Percentiles rank a stretch among this genome's conserved stretches.
These are phyloP conservation scores for Edaphochlamys debaryana DNA, from an alignment of 139 green algal species.

Conservation along the genomic window DNA sequence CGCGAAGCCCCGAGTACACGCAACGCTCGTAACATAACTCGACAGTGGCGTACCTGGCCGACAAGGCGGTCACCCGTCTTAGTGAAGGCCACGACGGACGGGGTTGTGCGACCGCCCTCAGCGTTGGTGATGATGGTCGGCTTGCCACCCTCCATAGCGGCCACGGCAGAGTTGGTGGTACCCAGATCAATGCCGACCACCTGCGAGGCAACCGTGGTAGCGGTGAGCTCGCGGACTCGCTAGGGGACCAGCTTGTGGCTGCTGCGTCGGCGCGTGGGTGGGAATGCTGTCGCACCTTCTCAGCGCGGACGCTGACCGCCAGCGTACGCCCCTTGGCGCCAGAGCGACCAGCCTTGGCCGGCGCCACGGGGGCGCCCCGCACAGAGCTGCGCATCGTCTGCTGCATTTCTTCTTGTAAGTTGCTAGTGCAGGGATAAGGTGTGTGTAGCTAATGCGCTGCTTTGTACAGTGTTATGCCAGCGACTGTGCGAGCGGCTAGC, in stretches of 20 bases:
- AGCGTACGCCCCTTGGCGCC: not conserved
- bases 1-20: too few relatives aligned
- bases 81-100: conserved; percentile 97
- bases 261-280: not conserved
- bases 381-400: too few relatives aligned
- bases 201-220: conserved; percentile 31
- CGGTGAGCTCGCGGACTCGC: too few relatives aligned
- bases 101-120: conserved; percentile 96
- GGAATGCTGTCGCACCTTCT: conserved; percentile 5
- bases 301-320: conserved; percentile 22
- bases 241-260: not conserved
- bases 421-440: too few relatives aligned
- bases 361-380: not conserved
- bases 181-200: conserved; percentile 92
- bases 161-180: conserved; percentile 95
- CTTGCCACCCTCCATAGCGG: conserved; percentile 93
- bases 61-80: conserved; percentile 95
- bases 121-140: conserved; percentile 98
- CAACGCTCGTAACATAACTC: too few relatives aligned
- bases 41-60: too few relatives aligned
- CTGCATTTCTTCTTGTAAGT: too few relatives aligned
- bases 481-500: too few relatives aligned
- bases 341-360: not conserved
- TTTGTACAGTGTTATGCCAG: too few relatives aligned
- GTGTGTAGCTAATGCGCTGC: too few relatives aligned